phyloP scores from a whole-genome alignment of 768 basidiomycete genomes.

The Sistotremastrum niveocremeum region DNA sequence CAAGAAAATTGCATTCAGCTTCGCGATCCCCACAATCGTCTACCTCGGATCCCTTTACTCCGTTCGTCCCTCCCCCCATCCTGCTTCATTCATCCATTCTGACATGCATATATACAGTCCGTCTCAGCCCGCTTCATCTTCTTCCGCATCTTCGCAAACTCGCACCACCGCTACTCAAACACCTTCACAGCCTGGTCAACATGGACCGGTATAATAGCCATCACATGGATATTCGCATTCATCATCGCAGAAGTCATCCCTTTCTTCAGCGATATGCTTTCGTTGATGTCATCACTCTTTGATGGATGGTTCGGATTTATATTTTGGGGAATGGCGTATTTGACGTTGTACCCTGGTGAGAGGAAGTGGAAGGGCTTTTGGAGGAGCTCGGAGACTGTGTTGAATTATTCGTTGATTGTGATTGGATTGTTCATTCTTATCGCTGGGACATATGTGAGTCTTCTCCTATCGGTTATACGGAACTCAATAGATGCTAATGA shows the following conservation, averaged over 20 bases:
- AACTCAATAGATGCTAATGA: constrained; percentile 3
- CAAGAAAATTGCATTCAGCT: constrained; percentile 32
- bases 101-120: constrained; percentile 13
- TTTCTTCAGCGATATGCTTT: constrained; percentile 28
- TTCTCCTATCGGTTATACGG: constrained; percentile 4
- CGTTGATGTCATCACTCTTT: constrained; percentile 29
- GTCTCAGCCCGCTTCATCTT: constrained; percentile 32
- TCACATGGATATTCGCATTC: constrained; percentile 21
- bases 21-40: constrained; percentile 31
- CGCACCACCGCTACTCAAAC: constrained; percentile 24
- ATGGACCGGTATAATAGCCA: constrained; percentile 20
- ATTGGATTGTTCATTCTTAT: constrained; percentile 25
- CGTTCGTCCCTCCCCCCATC: constrained; percentile 12
- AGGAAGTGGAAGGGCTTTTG: constrained; percentile 21
- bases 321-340: constrained; percentile 32
- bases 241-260: constrained; percentile 23
- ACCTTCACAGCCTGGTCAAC: constrained; percentile 18
- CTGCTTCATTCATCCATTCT: not conserved
- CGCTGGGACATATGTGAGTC: constrained; percentile 26
- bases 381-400: constrained; percentile 21
- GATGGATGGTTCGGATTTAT: constrained; percentile 29
- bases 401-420: constrained; percentile 25
- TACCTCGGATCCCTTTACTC: constrained; percentile 33
- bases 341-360: constrained; percentile 23
- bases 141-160: constrained; percentile 28